Conservation (phyloP, 108 stramenopile genomes). For the Pseudonitzschia multiseries region DNA sequence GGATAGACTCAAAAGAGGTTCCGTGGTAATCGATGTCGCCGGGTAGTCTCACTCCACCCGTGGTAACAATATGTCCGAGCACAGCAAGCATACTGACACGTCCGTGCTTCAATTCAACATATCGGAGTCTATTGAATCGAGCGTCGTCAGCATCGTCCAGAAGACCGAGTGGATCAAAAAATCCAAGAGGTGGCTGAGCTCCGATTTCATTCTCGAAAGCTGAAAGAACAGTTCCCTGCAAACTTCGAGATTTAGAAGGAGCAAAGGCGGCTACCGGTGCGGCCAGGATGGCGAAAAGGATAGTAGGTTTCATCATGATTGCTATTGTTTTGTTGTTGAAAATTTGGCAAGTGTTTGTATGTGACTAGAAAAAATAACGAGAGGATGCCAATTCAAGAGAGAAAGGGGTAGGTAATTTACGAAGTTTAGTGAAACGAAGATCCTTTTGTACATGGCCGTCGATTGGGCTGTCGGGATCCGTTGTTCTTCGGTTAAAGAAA, state of each 20-base stretch:
- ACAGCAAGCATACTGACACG: constrained; percentile 69
- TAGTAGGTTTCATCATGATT: constrained; percentile 3
- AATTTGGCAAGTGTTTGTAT: too few species aligned
- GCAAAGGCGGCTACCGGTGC: constrained; percentile 25
- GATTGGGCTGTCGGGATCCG: too few species aligned
- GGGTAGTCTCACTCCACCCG: constrained; percentile 61
- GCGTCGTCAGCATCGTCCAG: constrained; percentile 44
- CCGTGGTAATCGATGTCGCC: constrained; percentile 59
- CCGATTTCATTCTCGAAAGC: constrained; percentile 85
- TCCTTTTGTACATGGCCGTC: too few species aligned
- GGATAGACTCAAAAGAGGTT: constrained; percentile 62
- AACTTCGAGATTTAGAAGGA: neutral
- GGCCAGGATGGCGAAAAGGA: constrained; percentile 10
- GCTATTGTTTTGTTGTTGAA: neutral
- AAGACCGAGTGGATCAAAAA: constrained; percentile 82
- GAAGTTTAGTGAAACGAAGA: too few species aligned
- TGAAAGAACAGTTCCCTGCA: constrained; percentile 4
- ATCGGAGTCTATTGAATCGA: constrained; percentile 63
- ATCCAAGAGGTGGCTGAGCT: constrained; percentile 82
- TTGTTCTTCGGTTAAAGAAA: neutral
- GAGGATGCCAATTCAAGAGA: too few species aligned
- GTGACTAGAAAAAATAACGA: too few species aligned
- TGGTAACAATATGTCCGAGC: constrained; percentile 56
- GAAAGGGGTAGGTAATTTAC: too few species aligned
- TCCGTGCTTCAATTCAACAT: constrained; percentile 92